Evolutionary conservation across 106 monocot species (phyloP).

Genomic region (Cymbidium sinense): DNA sequence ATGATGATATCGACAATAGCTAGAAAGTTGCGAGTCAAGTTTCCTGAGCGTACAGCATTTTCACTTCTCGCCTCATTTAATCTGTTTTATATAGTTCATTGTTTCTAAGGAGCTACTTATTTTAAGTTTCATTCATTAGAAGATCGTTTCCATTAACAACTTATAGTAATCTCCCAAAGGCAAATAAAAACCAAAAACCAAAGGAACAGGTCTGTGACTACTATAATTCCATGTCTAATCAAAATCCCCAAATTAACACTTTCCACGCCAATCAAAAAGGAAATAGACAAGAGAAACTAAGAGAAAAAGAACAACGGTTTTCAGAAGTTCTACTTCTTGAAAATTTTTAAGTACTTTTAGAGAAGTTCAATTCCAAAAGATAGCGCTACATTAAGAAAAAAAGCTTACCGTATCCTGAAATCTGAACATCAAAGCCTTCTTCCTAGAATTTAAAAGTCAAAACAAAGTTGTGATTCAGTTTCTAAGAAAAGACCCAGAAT

Average conservation of each 20-base stretch:
- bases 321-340: background rate
- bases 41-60: too few species aligned
- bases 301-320: background rate
- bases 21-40: too few species aligned
- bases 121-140: background rate
- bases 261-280: background rate
- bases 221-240: background rate
- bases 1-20: too few species aligned
- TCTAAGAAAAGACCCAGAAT: background rate
- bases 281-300: background rate
- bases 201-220: background rate
- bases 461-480: background rate
- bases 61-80: too few species aligned
- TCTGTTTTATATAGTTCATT: too few species aligned
- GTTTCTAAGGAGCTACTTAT: background rate
- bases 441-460: slow-evolving; percentile 35
- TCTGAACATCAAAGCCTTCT: slow-evolving; percentile 97
- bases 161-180: background rate
- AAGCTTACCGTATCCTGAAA: slow-evolving; percentile 73
- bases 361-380: background rate
- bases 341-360: background rate
- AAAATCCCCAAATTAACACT: background rate
- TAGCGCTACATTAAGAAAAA: background rate
- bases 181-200: background rate
- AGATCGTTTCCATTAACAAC: background rate